Conservation (phyloP, 352 stramenopile genomes). For the Aphanomyces invadans region DNA sequence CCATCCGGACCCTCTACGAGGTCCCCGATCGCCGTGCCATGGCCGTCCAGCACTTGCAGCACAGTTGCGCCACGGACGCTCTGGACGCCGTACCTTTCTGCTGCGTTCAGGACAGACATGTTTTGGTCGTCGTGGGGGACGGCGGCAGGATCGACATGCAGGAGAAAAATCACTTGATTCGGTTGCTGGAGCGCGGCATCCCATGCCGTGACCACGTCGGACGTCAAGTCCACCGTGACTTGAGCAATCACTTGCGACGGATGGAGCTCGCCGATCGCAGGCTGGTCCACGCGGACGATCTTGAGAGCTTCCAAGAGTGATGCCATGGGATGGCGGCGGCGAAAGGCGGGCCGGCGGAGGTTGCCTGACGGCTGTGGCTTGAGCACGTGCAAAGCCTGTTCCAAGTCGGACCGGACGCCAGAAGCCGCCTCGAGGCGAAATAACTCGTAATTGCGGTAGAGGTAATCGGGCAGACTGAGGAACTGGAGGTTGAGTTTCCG, state of each 20-base stretch:
- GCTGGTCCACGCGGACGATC: slow-evolving; percentile 83
- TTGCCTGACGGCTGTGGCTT: slow-evolving; percentile 40
- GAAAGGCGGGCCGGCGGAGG: slow-evolving; percentile 21
- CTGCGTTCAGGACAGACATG: slow-evolving; percentile 43
- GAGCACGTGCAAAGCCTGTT: slow-evolving; percentile 75
- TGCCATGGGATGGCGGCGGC: slow-evolving; percentile 34
- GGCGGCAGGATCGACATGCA: slow-evolving; percentile 61
- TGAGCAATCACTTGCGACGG: slow-evolving; percentile 81
- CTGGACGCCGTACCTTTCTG: slow-evolving; percentile 82
- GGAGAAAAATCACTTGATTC: slow-evolving; percentile 93
- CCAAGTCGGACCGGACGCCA: slow-evolving; percentile 77
- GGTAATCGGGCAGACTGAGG: slow-evolving; percentile 91
- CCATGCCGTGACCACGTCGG: slow-evolving; percentile 56
- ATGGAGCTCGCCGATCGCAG: slow-evolving; percentile 79
- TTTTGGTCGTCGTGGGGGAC: slow-evolving; percentile 36
- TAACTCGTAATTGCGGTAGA: slow-evolving; percentile 89
- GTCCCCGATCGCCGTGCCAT: slow-evolving; percentile 42
- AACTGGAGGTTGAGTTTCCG: slow-evolving; percentile 95
- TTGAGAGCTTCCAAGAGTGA: slow-evolving; percentile 31
- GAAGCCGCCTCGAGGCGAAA: slow-evolving; percentile 85
- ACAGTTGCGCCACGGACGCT: slow-evolving; percentile 74
- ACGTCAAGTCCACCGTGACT: slow-evolving; percentile 80
- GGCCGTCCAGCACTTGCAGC: slow-evolving; percentile 72
- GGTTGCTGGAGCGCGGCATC: slow-evolving; percentile 71
- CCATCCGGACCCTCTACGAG: slow-evolving; percentile 23